Base-by-base conservation (phyloP, 1,284 basidiomycete genomes). In the Microbotryomycetes sp. region DNA sequence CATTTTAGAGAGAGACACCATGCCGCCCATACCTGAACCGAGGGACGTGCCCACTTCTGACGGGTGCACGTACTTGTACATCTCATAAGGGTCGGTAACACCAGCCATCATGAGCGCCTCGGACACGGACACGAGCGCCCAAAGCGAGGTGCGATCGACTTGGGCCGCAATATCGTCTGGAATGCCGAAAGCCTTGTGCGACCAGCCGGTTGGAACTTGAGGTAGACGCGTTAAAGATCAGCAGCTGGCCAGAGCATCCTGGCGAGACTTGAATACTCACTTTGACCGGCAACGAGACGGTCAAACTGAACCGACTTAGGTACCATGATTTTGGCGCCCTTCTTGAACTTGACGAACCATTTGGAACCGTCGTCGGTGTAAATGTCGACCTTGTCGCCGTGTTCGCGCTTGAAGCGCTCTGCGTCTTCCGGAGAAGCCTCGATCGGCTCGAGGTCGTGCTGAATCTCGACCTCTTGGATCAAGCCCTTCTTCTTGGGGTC, bases 341-440 rank as follows among this genome's bases (percentile, higher is more conserved):
- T 96, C 85, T 97, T 97, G 82, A 98, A 87, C 78, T 97, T 96
- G 73, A 93, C 91, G 71, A 89, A 91, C 89, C 89, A 97, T 54
- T 68, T 67, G 73, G 93, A 90, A 35, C 89, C 91, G 21, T 88
- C 87, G 71, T 87, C 87, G 91, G 92, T 97, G 71, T 90, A 84
- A 73, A 98, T 92, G 74, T 91, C 94, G 54, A 68, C 65, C 75
- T 92, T 94, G 72, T 94, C 91, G 62, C 89, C 91, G 74, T 98
- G 96, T 76, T 97, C 91, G 65, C 87, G 82, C 80, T 96, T 94
- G 85, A 96, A 97, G 74, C 91, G 93, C 69, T 87, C 81, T 13
- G 94, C 94, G 72, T 98, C 96, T 45, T 84, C 84, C 61, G 89
- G 85, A 16, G 90, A 84, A 28, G 94, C 88, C 78, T 98, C 94